Conservation (phyloP, 2,329 filamentous ascomycete genomes). For the Orbilia brochopaga region DNA sequence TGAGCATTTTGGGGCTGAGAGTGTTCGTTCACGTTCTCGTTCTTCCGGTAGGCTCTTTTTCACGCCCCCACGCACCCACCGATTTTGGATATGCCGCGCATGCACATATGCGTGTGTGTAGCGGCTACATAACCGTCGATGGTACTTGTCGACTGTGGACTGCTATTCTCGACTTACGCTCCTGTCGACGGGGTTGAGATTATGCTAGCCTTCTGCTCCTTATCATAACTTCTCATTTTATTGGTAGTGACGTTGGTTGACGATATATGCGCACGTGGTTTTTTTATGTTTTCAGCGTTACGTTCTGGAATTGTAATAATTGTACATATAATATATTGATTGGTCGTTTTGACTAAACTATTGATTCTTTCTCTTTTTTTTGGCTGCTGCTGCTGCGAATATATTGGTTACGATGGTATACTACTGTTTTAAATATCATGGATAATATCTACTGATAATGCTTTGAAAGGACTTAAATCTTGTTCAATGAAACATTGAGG, state of each 20-base stretch:
- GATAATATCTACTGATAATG: no score
- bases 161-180: conserved; percentile 8
- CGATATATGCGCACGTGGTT: no score
- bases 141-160: conserved; percentile 4
- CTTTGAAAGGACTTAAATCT: no score
- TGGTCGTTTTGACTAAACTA: conserved; percentile 5
- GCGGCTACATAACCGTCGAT: neutral
- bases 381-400: neutral
- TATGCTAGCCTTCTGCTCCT: conserved; percentile 2
- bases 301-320: conserved; percentile 27
- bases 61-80: conserved; percentile 15
- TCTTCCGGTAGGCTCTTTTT: conserved; percentile 23
- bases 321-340: conserved; percentile 51
- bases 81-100: neutral
- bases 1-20: conserved; percentile 37
- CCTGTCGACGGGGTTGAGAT: neutral
- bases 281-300: no score
- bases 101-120: neutral
- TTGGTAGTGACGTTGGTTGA: conserved; percentile 9
- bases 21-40: conserved; percentile 49
- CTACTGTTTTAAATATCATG: conserved; percentile 3
- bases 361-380: no score
- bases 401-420: neutral
- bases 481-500: no score
- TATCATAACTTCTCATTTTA: conserved; percentile 15